Evolutionary conservation across 768 basidiomycete species (phyloP).

Genomic region (Rhodotorula toruloides): DNA sequence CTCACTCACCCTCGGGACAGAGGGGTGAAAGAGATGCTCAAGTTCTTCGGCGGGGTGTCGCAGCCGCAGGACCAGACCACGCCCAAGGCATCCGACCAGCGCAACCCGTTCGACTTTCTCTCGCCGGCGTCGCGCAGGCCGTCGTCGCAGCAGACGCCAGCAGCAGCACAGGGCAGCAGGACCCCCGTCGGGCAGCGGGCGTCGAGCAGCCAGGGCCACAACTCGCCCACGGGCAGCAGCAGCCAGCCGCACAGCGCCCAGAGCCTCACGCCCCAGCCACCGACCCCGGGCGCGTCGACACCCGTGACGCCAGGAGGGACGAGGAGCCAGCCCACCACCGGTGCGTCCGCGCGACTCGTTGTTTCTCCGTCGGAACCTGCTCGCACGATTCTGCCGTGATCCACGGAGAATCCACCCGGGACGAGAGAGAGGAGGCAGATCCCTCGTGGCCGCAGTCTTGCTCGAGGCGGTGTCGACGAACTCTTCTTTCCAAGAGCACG

Average conservation of each 20-base stretch:
- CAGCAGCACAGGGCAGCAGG: background rate
- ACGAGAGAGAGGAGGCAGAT: no score
- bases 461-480: no score
- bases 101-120: slow-evolving; percentile 62
- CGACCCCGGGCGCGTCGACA: slow-evolving; percentile 8
- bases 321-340: slow-evolving; percentile 18
- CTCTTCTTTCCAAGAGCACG: no score
- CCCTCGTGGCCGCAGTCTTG: no score
- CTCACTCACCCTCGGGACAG: background rate
- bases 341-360: background rate
- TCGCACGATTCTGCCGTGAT: background rate
- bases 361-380: background rate
- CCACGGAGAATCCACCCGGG: background rate
- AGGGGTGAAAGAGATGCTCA: no score
- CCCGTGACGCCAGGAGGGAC: slow-evolving; percentile 13
- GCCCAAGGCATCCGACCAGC: slow-evolving; percentile 53
- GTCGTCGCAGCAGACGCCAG: slow-evolving; percentile 8
- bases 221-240: background rate
- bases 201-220: background rate
- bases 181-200: background rate
- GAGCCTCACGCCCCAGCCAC: slow-evolving; percentile 1
- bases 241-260: background rate
- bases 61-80: slow-evolving; percentile 57
- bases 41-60: slow-evolving; percentile 58
- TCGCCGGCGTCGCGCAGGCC: background rate